These are phyloP conservation scores for Hypomontagnella submonticulosa DNA, from an alignment of 495 filamentous ascomycete genomes.

Conservation along the genomic window DNA sequence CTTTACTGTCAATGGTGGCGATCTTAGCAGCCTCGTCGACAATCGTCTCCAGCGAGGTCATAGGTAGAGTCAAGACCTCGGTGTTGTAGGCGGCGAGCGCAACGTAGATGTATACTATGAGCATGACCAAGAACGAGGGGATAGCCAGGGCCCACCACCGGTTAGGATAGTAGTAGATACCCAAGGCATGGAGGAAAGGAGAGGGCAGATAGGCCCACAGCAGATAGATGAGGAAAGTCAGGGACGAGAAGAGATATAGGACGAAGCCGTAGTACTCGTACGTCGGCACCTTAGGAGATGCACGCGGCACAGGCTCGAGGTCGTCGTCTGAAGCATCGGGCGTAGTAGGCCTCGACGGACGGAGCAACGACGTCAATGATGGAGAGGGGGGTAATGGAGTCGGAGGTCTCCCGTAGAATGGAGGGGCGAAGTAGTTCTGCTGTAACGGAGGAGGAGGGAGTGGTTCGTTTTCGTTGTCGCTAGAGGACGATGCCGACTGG, in stretches of 20 bases:
- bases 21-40: slow-evolving; percentile 91
- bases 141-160: slow-evolving; percentile 97
- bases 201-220: slow-evolving; percentile 95
- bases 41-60: slow-evolving; percentile 86
- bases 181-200: slow-evolving; percentile 89
- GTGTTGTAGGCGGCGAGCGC: slow-evolving; percentile 93
- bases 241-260: slow-evolving; percentile 83
- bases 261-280: slow-evolving; percentile 99
- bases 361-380: slow-evolving; percentile 92
- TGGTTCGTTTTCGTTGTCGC: slow-evolving; percentile 41
- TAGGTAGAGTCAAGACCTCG: slow-evolving; percentile 82
- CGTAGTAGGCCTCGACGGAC: slow-evolving; percentile 89
- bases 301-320: slow-evolving; percentile 82
- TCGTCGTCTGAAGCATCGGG: slow-evolving; percentile 92
- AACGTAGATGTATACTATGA: slow-evolving; percentile 90
- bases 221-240: slow-evolving; percentile 88
- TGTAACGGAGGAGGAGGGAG: slow-evolving; percentile 53
- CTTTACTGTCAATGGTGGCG: slow-evolving; percentile 80
- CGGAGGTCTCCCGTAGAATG: slow-evolving; percentile 88
- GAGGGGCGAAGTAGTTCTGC: slow-evolving; percentile 78
- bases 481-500: slow-evolving; percentile 47
- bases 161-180: slow-evolving; percentile 96
- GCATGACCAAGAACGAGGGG: slow-evolving; percentile 88
- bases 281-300: slow-evolving; percentile 91
- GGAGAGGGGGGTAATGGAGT: slow-evolving; percentile 93